Base-by-base conservation (phyloP, 2,329 filamentous ascomycete genomes). In the Aspergillus ustus region DNA sequence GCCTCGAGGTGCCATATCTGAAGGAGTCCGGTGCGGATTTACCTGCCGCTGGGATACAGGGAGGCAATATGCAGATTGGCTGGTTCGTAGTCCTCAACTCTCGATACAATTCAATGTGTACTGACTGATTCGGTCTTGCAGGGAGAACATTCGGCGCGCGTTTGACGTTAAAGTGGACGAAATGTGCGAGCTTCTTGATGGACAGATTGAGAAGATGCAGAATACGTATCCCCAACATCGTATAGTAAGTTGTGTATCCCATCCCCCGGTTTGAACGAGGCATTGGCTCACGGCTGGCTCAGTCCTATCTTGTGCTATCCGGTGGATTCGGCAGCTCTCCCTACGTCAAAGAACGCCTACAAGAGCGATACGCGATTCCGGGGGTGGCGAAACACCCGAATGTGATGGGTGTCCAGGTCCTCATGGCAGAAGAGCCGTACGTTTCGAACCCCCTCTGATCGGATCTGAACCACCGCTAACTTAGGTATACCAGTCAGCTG, bases 251-350 rank as follows among this genome's bases (percentile, higher is more conserved):
- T 61, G 13, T 44, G 2, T 34, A 20, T 22, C 9, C n/a, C n/a
- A n/a, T n/a, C n/a, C n/a, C 1, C 25, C 25, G 1, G 5, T 13
- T 11, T 19, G 4, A 4, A 4, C 17, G 8, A 7, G 37, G 9
- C 17, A 2, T 19, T 19, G 2, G 25, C 59, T 64, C 7, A 66
- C 53, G 4, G 37, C 15, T 9, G 4, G 37, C 15, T 9, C 28
- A 73, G 70, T 63, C 59, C 13, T 75, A 75, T 44, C 57, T 75
- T 2, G 67, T 76, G 17, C 63, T 76, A 5, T 77, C 74, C 0
- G 74, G 74, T 9, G 74, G 74, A 0, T 68, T 77, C 34, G 73
- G 72, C 1, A 73, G 73, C 52, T 76, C 73, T 2, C 67, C 68
- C 1, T 75, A 76, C 51, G 66, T 77, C 17, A 62, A 67, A 28